Conservation (phyloP, 192 early-diverging fungal genomes). For the Rhizophagus clarus region DNA sequence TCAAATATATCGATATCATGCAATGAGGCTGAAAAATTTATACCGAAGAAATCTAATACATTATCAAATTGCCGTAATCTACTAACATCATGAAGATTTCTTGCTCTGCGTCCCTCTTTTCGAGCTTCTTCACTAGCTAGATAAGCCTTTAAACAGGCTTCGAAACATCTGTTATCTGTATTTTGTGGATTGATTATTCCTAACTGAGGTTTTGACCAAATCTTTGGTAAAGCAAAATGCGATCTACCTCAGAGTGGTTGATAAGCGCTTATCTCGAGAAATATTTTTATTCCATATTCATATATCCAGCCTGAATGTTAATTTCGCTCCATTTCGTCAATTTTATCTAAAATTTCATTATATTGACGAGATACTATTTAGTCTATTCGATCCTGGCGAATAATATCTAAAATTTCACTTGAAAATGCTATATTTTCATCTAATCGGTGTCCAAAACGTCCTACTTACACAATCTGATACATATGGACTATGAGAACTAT, state of each 20-base stretch:
- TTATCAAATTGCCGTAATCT: neutral
- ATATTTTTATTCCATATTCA: neutral
- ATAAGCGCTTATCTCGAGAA: constrained; percentile 7
- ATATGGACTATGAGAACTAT: no score
- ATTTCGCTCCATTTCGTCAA: neutral
- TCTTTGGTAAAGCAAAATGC: neutral
- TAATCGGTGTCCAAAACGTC: neutral
- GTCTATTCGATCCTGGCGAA: no score
- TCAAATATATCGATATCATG: constrained; percentile 12
- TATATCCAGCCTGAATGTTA: constrained; percentile 1
- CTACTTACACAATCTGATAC: neutral
- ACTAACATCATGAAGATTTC: constrained; percentile 6
- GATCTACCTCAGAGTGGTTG: neutral
- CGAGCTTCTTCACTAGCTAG: neutral
- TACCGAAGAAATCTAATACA: neutral
- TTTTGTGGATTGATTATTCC: constrained; percentile 23
- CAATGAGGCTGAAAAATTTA: constrained; percentile 21
- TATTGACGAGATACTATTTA: no score
- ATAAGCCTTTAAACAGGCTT: neutral
- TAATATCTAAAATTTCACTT: no score
- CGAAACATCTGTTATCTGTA: constrained; percentile 13
- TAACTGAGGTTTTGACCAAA: constrained; percentile 14
- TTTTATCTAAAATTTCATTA: no score
- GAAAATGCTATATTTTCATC: neutral
- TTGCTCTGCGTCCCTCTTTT: neutral